These are phyloP conservation scores for Amoebophrya sp. DNA, from an alignment of 169 alveolate genomes.

Conservation along the genomic window DNA sequence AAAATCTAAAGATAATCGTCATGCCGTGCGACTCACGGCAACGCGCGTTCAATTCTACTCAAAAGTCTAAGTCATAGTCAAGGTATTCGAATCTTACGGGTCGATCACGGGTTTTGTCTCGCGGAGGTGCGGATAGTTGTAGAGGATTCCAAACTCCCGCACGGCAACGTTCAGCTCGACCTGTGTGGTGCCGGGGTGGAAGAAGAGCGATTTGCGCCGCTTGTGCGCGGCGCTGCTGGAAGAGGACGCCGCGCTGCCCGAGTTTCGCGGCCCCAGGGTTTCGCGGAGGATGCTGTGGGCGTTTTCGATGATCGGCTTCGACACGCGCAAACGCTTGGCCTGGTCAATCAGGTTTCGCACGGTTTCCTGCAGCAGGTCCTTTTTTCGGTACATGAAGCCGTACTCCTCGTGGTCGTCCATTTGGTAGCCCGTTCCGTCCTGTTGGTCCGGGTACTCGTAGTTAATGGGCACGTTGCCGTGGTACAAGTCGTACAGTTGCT, in stretches of 20 bases:
- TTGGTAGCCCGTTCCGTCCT: not conserved
- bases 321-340: not conserved
- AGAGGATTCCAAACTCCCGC: not conserved
- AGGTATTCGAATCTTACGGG: too few relatives aligned
- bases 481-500: not conserved
- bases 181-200: not conserved
- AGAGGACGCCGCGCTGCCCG: too few relatives aligned
- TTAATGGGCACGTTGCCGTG: too few relatives aligned
- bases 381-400: too few relatives aligned
- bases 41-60: too few relatives aligned
- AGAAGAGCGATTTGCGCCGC: not conserved
- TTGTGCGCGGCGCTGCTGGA: not conserved
- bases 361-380: not conserved
- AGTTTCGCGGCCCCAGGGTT: not conserved
- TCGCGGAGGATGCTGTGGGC: not conserved
- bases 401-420: not conserved
- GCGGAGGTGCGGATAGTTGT: not conserved
- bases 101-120: not conserved
- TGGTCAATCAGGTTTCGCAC: not conserved
- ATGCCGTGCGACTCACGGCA: too few relatives aligned
- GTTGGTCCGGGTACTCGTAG: too few relatives aligned
- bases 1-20: too few relatives aligned
- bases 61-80: too few relatives aligned
- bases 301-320: not conserved
- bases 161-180: not conserved